Evolutionary conservation across 495 filamentous ascomycete genomes (phyloP).

Genomic region (Podospora conica): DNA sequence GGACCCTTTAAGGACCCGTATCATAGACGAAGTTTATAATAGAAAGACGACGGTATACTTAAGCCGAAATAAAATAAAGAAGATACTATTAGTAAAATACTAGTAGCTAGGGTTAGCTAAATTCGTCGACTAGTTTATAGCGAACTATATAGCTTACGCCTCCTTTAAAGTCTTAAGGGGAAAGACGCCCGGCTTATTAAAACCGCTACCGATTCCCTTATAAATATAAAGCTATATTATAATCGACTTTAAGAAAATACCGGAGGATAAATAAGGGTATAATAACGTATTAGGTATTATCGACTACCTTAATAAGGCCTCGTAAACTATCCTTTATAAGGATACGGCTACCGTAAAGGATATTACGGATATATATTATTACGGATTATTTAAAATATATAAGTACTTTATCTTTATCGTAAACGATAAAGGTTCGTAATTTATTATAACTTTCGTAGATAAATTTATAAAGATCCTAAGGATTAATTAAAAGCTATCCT

Average conservation of each 20-base stretch:
- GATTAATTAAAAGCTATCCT: too few relatives aligned
- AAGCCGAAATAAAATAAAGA: background rate
- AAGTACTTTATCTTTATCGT: too few relatives aligned
- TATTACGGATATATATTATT: too few relatives aligned
- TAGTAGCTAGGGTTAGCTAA: background rate
- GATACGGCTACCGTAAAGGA: too few relatives aligned
- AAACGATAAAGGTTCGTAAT: too few relatives aligned
- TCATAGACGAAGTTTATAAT: background rate
- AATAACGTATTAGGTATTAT: background rate
- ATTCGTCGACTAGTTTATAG: background rate
- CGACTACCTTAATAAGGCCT: background rate
- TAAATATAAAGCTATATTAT: background rate
- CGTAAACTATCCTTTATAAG: too few relatives aligned
- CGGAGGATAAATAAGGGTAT: background rate
- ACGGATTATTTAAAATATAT: too few relatives aligned
- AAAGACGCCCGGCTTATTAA: background rate
- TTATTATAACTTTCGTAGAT: too few relatives aligned
- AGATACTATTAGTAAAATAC: background rate
- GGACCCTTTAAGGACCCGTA: background rate
- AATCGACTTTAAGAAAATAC: background rate
- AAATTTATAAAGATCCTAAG: too few relatives aligned
- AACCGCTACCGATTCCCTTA: background rate
- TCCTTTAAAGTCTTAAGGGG: background rate
- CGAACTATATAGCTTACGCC: background rate
- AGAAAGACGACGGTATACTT: too few relatives aligned